phyloP scores from a whole-genome alignment of 1,284 basidiomycete species.

The Marasmius fiardii region DNA sequence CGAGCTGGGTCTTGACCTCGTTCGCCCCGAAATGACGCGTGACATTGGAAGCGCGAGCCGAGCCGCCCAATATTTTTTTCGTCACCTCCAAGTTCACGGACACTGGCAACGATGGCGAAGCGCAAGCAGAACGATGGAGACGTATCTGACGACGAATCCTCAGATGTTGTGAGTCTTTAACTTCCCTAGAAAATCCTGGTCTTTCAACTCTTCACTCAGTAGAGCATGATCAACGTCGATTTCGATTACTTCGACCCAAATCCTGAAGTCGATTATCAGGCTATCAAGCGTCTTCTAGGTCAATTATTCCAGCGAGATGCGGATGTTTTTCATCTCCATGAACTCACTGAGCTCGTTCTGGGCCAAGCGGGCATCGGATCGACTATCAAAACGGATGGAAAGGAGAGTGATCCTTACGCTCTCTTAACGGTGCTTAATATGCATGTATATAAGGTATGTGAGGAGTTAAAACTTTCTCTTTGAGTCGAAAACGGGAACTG shows the following conservation, averaged over 20 bases:
- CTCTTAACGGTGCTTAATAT: slow-evolving; percentile 82
- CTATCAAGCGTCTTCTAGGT: slow-evolving; percentile 74
- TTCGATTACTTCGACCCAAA: slow-evolving; percentile 93
- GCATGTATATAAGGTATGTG: slow-evolving; percentile 66
- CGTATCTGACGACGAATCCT: slow-evolving; percentile 23
- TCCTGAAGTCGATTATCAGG: slow-evolving; percentile 80
- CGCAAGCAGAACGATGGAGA: slow-evolving; percentile 27
- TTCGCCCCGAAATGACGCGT: not conserved
- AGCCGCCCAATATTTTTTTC: slow-evolving; percentile 17
- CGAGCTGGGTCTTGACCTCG: not conserved
- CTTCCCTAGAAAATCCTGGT: not conserved
- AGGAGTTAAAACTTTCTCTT: not conserved
- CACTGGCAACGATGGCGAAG: slow-evolving; percentile 29
- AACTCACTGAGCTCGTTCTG: slow-evolving; percentile 77
- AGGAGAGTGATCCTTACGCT: slow-evolving; percentile 85
- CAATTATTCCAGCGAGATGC: slow-evolving; percentile 87
- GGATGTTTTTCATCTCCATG: slow-evolving; percentile 63
- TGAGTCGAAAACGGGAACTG: not conserved
- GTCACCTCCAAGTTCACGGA: slow-evolving; percentile 7
- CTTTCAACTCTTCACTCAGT: slow-evolving; percentile 18
- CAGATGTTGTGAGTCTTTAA: slow-evolving; percentile 25
- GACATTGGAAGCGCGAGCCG: not conserved
- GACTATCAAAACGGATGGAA: slow-evolving; percentile 89
- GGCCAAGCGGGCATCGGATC: slow-evolving; percentile 77
- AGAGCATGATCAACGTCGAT: slow-evolving; percentile 68